Percentiles rank a stretch among this genome's conserved stretches.
phyloP scores from a whole-genome alignment of 805 yeast species.

The Wickerhamiella azyma region DNA sequence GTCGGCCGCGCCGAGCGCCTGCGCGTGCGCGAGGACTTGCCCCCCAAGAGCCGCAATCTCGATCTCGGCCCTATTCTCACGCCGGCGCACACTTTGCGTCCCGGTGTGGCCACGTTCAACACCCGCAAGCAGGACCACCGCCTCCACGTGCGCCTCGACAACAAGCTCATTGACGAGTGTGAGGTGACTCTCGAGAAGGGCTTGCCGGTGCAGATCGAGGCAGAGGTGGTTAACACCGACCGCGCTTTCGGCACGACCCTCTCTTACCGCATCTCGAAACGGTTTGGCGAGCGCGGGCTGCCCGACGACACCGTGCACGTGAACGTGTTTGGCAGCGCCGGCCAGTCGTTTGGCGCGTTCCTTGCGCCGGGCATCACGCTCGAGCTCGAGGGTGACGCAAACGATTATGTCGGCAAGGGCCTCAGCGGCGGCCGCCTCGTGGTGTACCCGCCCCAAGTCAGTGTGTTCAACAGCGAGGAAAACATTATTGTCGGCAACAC shows the following conservation, averaged over 20 bases:
- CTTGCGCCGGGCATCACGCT: conserved; percentile 91
- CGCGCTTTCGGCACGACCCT: conserved; percentile 92
- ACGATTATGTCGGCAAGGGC: conserved; percentile 97
- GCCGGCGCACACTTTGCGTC: conserved; percentile 92
- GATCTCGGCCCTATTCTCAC: conserved; percentile 89
- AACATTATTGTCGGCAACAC: conserved; percentile 95
- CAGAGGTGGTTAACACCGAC: conserved; percentile 88
- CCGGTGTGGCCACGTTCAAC: conserved; percentile 90
- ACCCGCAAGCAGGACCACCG: conserved; percentile 89
- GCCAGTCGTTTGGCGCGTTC: conserved; percentile 97
- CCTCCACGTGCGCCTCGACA: conserved; percentile 83
- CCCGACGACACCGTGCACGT: conserved; percentile 96
- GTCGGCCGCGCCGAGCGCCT: conserved; percentile 92
- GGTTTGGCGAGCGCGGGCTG: conserved; percentile 81
- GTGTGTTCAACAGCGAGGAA: conserved; percentile 84
- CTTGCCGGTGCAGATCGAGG: conserved; percentile 87
- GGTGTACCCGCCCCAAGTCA: conserved; percentile 78
- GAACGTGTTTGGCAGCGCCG: conserved; percentile 83
- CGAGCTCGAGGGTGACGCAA: conserved; percentile 93
- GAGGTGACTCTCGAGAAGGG: conserved; percentile 93
- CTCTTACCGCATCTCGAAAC: conserved; percentile 85
- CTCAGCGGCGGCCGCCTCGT: conserved; percentile 88
- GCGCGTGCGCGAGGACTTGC: conserved; percentile 72
- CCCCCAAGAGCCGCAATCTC: conserved; percentile 76
- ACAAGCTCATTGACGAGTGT: conserved; percentile 90